Percentiles rank a stretch among this genome's conserved stretches.
These are phyloP conservation scores for Rhododendron kiyosumense DNA, from an alignment of 148 eudicot genomes.

Conservation along the genomic window DNA sequence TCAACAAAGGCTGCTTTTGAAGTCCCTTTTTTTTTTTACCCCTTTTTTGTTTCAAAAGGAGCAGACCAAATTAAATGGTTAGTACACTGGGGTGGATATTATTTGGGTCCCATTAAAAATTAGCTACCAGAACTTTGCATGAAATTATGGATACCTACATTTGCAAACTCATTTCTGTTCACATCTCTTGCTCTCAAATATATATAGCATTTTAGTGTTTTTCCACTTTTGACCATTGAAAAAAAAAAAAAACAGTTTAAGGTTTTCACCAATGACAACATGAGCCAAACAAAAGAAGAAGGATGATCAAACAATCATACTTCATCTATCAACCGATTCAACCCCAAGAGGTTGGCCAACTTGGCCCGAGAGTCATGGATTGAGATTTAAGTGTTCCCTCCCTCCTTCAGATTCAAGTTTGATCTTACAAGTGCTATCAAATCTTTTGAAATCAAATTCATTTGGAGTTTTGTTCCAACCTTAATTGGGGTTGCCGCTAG, in stretches of 20 bases:
- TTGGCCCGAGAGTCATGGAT: too few species aligned
- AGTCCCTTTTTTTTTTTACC: neutral
- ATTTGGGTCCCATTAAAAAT: neutral
- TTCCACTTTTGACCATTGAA: neutral
- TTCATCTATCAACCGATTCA: neutral
- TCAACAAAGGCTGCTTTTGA: constrained; percentile 14
- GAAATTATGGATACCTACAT: neutral
- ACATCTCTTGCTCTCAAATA: neutral
- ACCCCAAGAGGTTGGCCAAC: neutral
- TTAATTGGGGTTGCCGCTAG: too few species aligned
- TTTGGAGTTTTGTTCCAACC: too few species aligned
- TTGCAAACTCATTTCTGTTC: neutral
- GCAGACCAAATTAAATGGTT: constrained; percentile 5
- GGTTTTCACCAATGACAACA: neutral
- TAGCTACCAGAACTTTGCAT: neutral
- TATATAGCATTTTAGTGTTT: too few species aligned
- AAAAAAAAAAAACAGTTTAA: too few species aligned
- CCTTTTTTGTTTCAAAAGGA: constrained; percentile 3
- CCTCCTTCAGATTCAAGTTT: too few species aligned
- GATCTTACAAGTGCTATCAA: too few species aligned
- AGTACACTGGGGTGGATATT: neutral
- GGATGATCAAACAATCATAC: neutral
- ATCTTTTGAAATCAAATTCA: too few species aligned
- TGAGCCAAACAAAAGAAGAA: neutral
- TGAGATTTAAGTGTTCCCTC: too few species aligned